phyloP scores from a whole-genome alignment of 169 alveolate species.

The Plasmodium reichenowi region DNA sequence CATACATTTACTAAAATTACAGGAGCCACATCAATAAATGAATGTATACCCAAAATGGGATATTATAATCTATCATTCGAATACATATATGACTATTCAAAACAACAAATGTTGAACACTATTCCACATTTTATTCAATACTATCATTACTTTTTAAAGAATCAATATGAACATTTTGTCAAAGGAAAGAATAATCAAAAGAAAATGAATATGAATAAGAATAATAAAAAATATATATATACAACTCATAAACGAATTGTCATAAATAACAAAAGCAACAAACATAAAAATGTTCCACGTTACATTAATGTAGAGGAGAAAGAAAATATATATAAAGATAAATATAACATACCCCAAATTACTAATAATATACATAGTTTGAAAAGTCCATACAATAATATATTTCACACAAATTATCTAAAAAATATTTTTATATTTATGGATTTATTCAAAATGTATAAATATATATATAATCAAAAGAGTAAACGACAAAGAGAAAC shows the following conservation, averaged over 20 bases:
- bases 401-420: conserved; percentile 47
- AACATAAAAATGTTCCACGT: too few species aligned
- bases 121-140: conserved; percentile 52
- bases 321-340: not conserved
- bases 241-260: not conserved
- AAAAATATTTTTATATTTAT: conserved; percentile 45
- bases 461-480: too few species aligned
- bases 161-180: conserved; percentile 6
- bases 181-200: not conserved
- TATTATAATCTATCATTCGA: conserved; percentile 57
- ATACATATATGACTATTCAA: conserved; percentile 30
- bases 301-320: conserved; percentile 10
- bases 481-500: too few species aligned
- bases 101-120: not conserved
- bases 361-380: conserved; percentile 29
- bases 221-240: not conserved
- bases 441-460: conserved; percentile 17
- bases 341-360: conserved; percentile 23
- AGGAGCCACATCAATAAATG: conserved; percentile 78
- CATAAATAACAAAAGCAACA: not conserved
- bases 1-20: conserved; percentile 74
- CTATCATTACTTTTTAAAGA: conserved; percentile 23
- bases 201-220: not conserved
- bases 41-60: conserved; percentile 83
- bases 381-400: conserved; percentile 41